Base-by-base conservation (phyloP, 2,329 filamentous ascomycete species). In the Neonectria neomacrospora region DNA sequence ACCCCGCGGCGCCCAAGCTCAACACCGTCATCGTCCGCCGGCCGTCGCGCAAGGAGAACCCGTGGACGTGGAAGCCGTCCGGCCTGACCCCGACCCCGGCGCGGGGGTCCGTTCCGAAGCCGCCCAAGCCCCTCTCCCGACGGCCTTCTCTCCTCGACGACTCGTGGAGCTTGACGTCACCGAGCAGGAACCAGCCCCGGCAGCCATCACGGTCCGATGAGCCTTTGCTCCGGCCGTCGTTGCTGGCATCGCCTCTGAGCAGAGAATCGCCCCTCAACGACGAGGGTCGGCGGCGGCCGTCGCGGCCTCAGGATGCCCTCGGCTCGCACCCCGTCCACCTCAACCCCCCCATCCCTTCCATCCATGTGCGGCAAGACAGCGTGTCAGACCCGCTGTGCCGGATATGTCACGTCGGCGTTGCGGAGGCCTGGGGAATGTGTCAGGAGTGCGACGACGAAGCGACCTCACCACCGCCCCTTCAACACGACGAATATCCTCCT, bases 391-490 rank as follows among this genome's bases (percentile, higher is more conserved):
- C 65, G 1, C 54, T 69, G 39, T 73, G 71, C 10, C 62, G 70
- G 2, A 45, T 66, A 14, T 73, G 71, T 11, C 68, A 73, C 5
- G 61, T 56, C 12, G 64, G 69, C 16, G 51, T 71, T 11, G 71
- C 71, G 12, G 71, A 73, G 47, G 51, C 51, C 10, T 73, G 66
- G 32, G 71, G 69, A 2, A 23, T 63, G 3, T 73, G 71, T 22
- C 73, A 67, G 32, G 64, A 52, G 26, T 73, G 71, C 54, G 70
- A 68, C 10, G 70, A 69, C n/a, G 71, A 71, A 59, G 70, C 71
- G 54, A 16, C 58, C 28, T 44, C 57, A 22, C 48, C 63, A 23
- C 45, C 58, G 44, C 23, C 54, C 6, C 32, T 48, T 22, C 44
- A 47, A 39, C 14, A 50, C 32, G 54, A 64, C 60, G 57, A 58